Evolutionary conservation across 2,329 filamentous ascomycete species (phyloP).

Genomic region (Penicillium expansum): DNA sequence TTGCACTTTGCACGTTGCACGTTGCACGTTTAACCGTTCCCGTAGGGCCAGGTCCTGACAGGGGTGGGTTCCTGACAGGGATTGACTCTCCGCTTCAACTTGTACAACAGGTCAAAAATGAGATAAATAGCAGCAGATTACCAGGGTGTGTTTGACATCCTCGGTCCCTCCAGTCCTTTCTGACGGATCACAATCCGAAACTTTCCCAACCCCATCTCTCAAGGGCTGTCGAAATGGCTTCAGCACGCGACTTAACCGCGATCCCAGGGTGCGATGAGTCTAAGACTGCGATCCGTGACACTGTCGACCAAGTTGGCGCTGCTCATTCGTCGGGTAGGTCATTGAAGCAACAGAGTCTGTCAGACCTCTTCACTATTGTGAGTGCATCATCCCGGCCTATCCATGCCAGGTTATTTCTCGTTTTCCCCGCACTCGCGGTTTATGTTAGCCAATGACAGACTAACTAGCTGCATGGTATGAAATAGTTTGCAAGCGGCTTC

Average conservation of each 20-base stretch:
- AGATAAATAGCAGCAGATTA: background rate
- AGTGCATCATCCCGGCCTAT: background rate
- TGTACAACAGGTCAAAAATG: background rate
- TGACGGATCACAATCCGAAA: background rate
- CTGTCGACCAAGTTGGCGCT: background rate
- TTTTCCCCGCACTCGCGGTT: background rate
- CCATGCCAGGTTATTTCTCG: background rate
- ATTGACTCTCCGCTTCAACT: background rate
- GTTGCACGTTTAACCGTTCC: background rate
- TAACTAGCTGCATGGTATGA: background rate
- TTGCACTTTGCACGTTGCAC: no score
- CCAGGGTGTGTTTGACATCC: background rate
- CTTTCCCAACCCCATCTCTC: background rate
- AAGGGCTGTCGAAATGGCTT: background rate
- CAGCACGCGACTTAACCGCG: background rate
- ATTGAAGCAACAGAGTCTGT: slow-evolving; percentile 24
- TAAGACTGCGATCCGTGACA: background rate
- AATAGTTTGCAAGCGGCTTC: slow-evolving; percentile 30
- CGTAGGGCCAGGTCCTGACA: background rate
- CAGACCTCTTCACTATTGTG: slow-evolving; percentile 31
- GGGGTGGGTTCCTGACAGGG: background rate
- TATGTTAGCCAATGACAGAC: no score
- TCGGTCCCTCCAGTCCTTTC: no score
- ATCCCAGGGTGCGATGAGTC: background rate
- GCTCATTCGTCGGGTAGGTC: slow-evolving; percentile 14